These are phyloP conservation scores for Aspergillus nanangensis DNA, from an alignment of 495 filamentous ascomycete genomes.

Conservation along the genomic window DNA sequence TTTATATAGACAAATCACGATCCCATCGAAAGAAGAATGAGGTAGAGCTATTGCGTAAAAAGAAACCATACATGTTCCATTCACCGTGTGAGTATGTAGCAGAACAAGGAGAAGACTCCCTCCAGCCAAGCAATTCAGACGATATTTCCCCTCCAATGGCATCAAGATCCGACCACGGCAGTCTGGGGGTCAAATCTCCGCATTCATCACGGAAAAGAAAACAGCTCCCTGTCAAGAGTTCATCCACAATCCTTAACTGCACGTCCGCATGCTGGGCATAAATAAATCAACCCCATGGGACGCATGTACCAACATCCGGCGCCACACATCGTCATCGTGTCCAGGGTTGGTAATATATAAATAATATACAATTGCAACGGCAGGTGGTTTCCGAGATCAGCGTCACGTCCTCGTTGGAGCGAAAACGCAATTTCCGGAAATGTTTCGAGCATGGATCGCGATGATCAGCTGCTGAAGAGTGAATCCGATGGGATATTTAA, in stretches of 20 bases:
- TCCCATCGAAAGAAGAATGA: background rate
- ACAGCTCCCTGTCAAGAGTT: background rate
- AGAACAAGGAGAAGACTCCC: constrained; percentile 2
- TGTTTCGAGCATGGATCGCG: constrained; percentile 1
- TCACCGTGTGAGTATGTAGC: no score
- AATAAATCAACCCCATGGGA: no score
- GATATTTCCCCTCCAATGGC: constrained; percentile 6
- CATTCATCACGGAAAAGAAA: constrained; percentile 1
- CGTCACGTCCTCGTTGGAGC: background rate
- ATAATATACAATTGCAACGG: no score
- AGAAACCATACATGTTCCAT: no score
- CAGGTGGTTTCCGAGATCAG: background rate
- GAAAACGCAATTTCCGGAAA: background rate
- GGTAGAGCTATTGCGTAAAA: no score
- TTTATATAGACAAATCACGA: background rate
- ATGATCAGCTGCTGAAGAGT: background rate
- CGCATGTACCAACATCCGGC: no score
- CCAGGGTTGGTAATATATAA: no score
- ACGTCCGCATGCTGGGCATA: no score
- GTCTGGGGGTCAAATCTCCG: background rate
- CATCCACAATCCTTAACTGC: background rate
- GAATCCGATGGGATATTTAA: background rate
- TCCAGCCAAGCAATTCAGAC: background rate
- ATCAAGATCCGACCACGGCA: no score
- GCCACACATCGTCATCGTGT: no score